Conservation (phyloP, 2,329 filamentous ascomycete genomes). For the Fonsecaea nubica region DNA sequence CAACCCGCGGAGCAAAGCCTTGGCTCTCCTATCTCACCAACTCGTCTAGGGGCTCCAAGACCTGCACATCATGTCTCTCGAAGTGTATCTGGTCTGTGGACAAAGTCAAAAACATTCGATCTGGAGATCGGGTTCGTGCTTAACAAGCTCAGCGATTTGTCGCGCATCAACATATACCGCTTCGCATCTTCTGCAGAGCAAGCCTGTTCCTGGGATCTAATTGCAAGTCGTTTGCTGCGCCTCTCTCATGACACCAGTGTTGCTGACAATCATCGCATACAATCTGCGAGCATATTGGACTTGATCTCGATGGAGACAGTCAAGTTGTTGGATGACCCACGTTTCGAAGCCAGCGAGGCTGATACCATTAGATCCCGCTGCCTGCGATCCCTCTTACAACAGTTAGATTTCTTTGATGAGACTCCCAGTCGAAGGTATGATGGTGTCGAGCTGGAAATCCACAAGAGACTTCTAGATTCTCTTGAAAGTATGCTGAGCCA, state of each 20-base stretch:
- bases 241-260: constrained; percentile 51
- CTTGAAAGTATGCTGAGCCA: constrained; percentile 84
- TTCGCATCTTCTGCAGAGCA: constrained; percentile 71
- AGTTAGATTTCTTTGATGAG: constrained; percentile 28
- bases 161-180: constrained; percentile 75
- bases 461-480: constrained; percentile 78
- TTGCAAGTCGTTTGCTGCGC: constrained; percentile 63
- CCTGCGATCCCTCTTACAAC: constrained; percentile 31
- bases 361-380: constrained; percentile 32
- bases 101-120: constrained; percentile 51
- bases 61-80: constrained; percentile 48
- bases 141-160: constrained; percentile 75
- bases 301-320: constrained; percentile 52
- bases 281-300: constrained; percentile 69
- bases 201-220: constrained; percentile 75
- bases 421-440: constrained; percentile 9
- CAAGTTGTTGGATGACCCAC: constrained; percentile 47
- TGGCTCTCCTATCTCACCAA: constrained; percentile 51
- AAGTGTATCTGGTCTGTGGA: constrained; percentile 50
- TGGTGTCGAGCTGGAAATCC: constrained; percentile 57
- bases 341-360: constrained; percentile 37
- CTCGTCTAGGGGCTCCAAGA: constrained; percentile 40
- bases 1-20: constrained; percentile 7
- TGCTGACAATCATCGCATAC: constrained; percentile 49
- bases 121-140: constrained; percentile 63